Evolutionary conservation across 2,329 filamentous ascomycete genomes (phyloP), one percentile per base, ranked within the genome.

Genomic region (Coleophoma eucalyptorum): DNA sequence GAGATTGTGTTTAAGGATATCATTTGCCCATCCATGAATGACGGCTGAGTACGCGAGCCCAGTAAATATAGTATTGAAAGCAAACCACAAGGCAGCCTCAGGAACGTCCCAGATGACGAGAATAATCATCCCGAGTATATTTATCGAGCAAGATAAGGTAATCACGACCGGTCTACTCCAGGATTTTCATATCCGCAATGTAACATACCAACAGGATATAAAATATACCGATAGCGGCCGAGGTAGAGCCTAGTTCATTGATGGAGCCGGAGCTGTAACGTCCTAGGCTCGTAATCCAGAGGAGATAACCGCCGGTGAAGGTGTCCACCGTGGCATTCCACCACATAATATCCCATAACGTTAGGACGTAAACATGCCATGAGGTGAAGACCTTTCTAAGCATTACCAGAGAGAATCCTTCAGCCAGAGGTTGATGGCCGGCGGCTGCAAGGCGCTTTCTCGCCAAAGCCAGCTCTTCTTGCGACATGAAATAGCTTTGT

Each of bases 81-180:
- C 75, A 46, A 78, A 78, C 75, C 77, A 81, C 7, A 72, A 65
- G 0, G 76, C 74, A 0, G 70, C 59, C 49, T 81, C 76, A 0
- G 78, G 77, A 0, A 82, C 77, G 11, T 45, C 62, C 79, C 79
- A 83, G n/a, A 79, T 66, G 1, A 73, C 67, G 4, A 80, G 66
- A 20, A 81, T 77, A 18, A 76, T 66, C 15, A 78, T 58, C 1
- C 77, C 78, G 35, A 77, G 69, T 21, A 73, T 69, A 53, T 81
- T 81, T 71, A 73, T 77, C 0, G 16, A 16, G 16, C 3, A 69
- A 0, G 78, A 64, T 0, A 76, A 0, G 2, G 77, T 79, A 43
- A 83, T 81, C 1, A 74, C 79, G 69, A 75, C 79, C 0, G 75
- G 73, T 0, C 76, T n/a, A n/a, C 77, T 2, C 77, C 60, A 3